Evolutionary conservation across 202 grass and related monocot species (phyloP).

Genomic region (Musa balbisiana): DNA sequence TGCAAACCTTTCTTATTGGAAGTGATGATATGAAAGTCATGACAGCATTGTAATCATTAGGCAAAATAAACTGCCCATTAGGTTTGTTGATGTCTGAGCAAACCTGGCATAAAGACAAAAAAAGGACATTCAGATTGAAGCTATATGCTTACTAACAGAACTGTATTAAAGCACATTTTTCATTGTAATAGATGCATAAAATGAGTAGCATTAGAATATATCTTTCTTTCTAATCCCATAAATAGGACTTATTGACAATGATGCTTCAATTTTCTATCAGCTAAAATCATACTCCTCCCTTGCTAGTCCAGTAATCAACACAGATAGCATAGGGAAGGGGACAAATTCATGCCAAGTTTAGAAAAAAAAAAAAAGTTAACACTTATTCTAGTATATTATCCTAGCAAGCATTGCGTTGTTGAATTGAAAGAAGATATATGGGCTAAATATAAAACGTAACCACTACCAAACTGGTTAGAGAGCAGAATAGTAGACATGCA

Average conservation of each 20-base stretch:
- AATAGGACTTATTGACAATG: neutral
- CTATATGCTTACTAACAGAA: neutral
- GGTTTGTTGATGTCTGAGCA: conserved; percentile 99
- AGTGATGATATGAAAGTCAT: conserved; percentile 81
- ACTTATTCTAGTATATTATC: neutral
- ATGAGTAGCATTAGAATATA: neutral
- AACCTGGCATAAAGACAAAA: conserved; percentile 48
- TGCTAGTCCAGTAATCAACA: too few species aligned
- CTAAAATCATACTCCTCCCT: neutral
- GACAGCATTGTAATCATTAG: conserved; percentile 57
- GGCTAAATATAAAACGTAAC: neutral
- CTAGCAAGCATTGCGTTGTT: neutral
- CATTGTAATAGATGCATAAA: neutral
- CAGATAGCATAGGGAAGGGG: neutral
- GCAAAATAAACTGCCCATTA: conserved; percentile 92
- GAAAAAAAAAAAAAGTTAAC: neutral
- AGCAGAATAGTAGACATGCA: neutral
- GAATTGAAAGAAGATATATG: neutral
- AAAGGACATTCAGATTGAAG: conserved; percentile 4
- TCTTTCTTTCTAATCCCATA: neutral
- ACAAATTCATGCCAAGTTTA: neutral
- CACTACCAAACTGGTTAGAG: neutral
- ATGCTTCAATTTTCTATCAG: neutral
- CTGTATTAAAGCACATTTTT: neutral
- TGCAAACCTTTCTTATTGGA: conserved; percentile 80